Conservation (phyloP, 176 grass and related monocot species). For the Triticum dicoccoides region DNA sequence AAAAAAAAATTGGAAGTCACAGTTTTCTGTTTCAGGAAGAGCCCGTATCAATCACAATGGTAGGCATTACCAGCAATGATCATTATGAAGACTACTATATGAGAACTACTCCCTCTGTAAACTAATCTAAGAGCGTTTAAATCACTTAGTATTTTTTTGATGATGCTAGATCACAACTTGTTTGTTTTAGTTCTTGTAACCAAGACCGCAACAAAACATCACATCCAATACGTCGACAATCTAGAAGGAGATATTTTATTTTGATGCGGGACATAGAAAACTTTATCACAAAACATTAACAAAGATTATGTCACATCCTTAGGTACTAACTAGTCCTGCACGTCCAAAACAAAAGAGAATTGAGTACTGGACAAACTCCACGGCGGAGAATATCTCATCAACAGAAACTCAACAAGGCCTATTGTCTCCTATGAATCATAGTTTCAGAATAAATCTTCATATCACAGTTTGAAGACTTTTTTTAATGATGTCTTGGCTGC, state of each 20-base stretch:
- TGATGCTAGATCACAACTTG: not conserved
- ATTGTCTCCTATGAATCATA: not conserved
- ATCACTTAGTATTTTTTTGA: no score
- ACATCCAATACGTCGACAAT: not conserved
- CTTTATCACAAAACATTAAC: not conserved
- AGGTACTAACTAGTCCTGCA: not conserved
- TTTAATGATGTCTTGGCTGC: no score
- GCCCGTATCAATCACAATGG: no score
- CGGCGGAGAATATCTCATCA: not conserved
- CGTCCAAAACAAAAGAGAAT: not conserved
- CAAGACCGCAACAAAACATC: not conserved
- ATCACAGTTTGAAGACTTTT: no score
- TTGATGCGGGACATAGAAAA: not conserved
- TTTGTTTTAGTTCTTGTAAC: not conserved
- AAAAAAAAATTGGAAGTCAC: no score
- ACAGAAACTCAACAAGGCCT: not conserved
- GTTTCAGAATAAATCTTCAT: not conserved
- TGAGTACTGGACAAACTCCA: not conserved
- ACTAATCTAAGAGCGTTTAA: no score
- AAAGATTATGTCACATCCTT: not conserved
- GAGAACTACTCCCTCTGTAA: no score
- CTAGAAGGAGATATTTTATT: not conserved
- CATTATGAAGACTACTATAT: no score
- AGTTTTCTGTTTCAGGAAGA: no score
- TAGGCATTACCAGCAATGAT: no score